A percentile compares a stretch with the other conserved stretches of the same genome.
Conservation (phyloP, 495 filamentous ascomycete species). For the Xylaria longipes region DNA sequence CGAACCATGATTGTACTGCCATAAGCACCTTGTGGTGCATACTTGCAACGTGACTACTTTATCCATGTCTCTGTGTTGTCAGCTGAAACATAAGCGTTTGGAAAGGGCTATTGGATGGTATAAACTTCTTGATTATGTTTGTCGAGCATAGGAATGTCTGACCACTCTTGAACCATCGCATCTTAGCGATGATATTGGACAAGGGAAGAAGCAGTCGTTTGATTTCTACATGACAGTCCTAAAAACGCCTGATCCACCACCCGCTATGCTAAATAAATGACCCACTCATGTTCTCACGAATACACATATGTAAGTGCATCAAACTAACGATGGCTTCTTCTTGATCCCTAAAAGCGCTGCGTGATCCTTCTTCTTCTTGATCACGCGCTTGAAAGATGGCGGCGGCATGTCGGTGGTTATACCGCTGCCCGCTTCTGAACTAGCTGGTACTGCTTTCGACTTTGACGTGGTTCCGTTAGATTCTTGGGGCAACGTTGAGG, state of each 20-base stretch:
- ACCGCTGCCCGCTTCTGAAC: slow-evolving; percentile 22
- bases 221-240: background rate
- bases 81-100: background rate
- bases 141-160: background rate
- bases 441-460: slow-evolving; percentile 10
- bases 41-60: background rate
- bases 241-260: slow-evolving; percentile 16
- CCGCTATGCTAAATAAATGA: slow-evolving; percentile 28
- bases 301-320: slow-evolving; percentile 18
- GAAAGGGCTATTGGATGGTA: background rate
- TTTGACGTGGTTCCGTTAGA: slow-evolving; percentile 7
- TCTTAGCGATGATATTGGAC: background rate
- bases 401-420: slow-evolving; percentile 50
- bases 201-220: background rate
- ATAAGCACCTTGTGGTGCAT: background rate
- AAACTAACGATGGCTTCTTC: slow-evolving; percentile 72
- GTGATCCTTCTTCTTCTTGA: slow-evolving; percentile 85
- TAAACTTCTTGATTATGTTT: background rate
- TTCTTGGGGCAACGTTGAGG: slow-evolving; percentile 36
- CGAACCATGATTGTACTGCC: background rate
- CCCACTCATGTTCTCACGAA: background rate
- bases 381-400: slow-evolving; percentile 76
- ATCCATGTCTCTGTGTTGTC: background rate
- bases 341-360: slow-evolving; percentile 82
- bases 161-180: background rate